Evolutionary conservation across 495 filamentous ascomycete species (phyloP), one percentile per base, ranked within the genome.

Genomic region (Penicillium manginii): DNA sequence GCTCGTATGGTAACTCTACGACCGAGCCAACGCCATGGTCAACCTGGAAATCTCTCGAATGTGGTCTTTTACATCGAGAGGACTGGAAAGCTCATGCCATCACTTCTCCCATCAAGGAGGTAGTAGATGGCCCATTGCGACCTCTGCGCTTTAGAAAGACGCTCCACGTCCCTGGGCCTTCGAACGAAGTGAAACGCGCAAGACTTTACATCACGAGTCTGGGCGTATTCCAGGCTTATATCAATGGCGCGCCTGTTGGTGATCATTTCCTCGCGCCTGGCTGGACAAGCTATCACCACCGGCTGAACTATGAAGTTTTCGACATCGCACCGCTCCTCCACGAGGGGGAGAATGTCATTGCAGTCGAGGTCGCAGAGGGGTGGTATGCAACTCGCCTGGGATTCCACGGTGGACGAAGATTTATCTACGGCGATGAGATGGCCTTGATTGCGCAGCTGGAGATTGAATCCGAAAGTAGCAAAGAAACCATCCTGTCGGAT

Each of bases 321-420:
- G 81, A 86, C 59, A 78, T 86, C 6, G 70, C 72, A 4, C 60
- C 68, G 1, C 55, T 75, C 1, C 58, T 83, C 11, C 54, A 64
- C 7, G 49, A 39, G 2, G 35, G 65, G 1, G 74, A 76, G 3
- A 83, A 84, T 62, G 71, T 63, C 0, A 70, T 86, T 50, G 78
- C 75, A 0, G 78, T 79, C 6, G 74, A 78, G 29, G 77, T 84
- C 17, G 81, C 73, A 0, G 83, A 86, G 49, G 83, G 82, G 0
- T 86, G 83, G 83, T 84, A 73, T 65, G 61, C 76, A 4, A 78
- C 77, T 12, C 71, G 80, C n/a, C 61, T 85, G 11, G 82, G 82
- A 0, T 79, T 73, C 23, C 56, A 50, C 9, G 71, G 69, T n/a
- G 72, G 66, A 2, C 54, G 55, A 15, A 46, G 67, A 0, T 52